Evolutionary conservation across 2,329 filamentous ascomycete species (phyloP), one percentile per base, ranked within the genome.

Genomic region (Ceratocystis ficicola): DNA sequence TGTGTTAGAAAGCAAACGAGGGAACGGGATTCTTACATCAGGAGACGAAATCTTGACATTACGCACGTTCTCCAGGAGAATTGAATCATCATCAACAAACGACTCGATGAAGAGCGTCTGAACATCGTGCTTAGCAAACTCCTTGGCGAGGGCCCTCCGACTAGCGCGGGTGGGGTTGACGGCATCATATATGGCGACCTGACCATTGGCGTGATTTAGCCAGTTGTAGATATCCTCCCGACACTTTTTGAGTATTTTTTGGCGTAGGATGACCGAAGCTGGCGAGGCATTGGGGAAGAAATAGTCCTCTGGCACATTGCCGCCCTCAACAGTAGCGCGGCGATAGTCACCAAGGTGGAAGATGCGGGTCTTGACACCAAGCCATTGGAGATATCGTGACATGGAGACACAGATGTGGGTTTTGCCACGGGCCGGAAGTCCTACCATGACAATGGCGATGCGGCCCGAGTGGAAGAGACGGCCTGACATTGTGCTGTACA

Each of bases 91-190:
- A 66, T 95, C 90, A 70, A 96, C 96, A 73, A 86, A 92, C 1
- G 92, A 97, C 76, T 99, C 94, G 64, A 99, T 93, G 76, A 97
- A 99, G 10, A 99, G 81, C 0, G 94, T 97, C 85, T 96, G 88
- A 67, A 99, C 92, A 72, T 96, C 90, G 73, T 96, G 90, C 77
- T 96, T 97, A n/a, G 89, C 87, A 74, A 99, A 96, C 73, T 99
- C 94, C 76, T 95, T 96, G 4, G 91, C 92, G 20, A 99, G 79
- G 10, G 90, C 88, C 66, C 87, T 84, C 60, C 94, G 85, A 17
- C 91, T 92, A 67, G 83, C 85, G 22, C 90, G 86, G 22, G 94
- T 86, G 3, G 93, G 92, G 72, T 99, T 99, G 20, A 99, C 95
- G 32, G 95, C 94, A 76, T 99, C 94, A 74, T 97, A 99, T 68